phyloP scores from a whole-genome alignment of 75 land plant genomes.

The Cryptomeria japonica region DNA sequence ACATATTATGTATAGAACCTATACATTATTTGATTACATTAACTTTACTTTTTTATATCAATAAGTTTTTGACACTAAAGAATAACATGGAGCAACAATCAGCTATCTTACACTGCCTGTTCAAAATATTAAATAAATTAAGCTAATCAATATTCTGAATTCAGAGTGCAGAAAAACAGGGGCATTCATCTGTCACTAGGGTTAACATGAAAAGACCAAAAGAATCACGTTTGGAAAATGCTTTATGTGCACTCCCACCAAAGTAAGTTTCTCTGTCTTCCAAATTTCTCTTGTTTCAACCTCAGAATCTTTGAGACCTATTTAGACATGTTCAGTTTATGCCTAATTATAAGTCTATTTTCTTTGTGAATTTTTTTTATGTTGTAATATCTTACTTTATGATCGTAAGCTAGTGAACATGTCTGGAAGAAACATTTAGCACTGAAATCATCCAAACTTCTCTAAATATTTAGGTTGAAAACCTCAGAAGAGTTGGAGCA shows the following conservation, averaged over 20 bases:
- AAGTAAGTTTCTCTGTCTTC: slow-evolving; percentile 21
- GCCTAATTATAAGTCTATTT: not conserved
- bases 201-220: slow-evolving; percentile 55
- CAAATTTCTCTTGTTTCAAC: not conserved
- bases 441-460: not conserved
- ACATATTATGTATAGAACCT: no score
- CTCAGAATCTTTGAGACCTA: not conserved
- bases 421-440: not conserved
- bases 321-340: not conserved
- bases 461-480: slow-evolving; percentile 44
- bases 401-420: not conserved
- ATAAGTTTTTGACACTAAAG: not conserved
- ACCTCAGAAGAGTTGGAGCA: slow-evolving; percentile 73
- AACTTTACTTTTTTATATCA: no score
- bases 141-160: not conserved
- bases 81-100: not conserved
- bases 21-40: not conserved
- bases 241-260: slow-evolving; percentile 68
- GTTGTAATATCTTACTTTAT: no score
- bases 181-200: slow-evolving; percentile 24
- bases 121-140: not conserved
- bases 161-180: slow-evolving; percentile 25
- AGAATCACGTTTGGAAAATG: slow-evolving; percentile 68
- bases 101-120: not conserved
- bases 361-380: no score